Evolutionary conservation across 1,139 yeast species (phyloP).

Genomic region (Yamadazyma triangularis): DNA sequence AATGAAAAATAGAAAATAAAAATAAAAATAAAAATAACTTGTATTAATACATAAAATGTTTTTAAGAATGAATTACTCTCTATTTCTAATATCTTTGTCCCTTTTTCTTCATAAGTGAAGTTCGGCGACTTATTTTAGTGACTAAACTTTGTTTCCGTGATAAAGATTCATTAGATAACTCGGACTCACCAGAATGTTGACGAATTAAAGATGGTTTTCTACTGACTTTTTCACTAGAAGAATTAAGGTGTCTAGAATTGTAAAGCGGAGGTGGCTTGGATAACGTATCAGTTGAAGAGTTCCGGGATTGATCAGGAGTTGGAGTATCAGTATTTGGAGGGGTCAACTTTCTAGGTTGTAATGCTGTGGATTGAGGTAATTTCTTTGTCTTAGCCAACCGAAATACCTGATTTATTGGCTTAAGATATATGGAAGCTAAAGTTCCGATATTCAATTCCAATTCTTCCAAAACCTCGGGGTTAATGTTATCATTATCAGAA

Average conservation of each 20-base stretch:
- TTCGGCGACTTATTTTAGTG: constrained; percentile 26
- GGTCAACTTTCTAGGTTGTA: constrained; percentile 33
- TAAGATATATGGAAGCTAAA: constrained; percentile 76
- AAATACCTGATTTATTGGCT: constrained; percentile 79
- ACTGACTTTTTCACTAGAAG: constrained; percentile 9
- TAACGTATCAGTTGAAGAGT: constrained; percentile 8
- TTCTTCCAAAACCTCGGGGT: constrained; percentile 70
- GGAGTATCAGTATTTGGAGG: constrained; percentile 4
- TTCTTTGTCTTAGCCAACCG: constrained; percentile 54
- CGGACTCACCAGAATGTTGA: constrained; percentile 14
- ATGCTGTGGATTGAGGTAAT: constrained; percentile 61
- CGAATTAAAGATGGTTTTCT: constrained; percentile 12
- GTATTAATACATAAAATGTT: too few relatives aligned
- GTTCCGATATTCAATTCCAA: constrained; percentile 79
- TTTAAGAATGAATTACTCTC: too few relatives aligned
- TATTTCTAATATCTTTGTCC: constrained; percentile 6
- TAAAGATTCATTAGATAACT: constrained; percentile 10
- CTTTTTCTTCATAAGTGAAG: constrained; percentile 25
- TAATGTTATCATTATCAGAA: constrained; percentile 66
- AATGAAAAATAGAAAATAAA: too few relatives aligned
- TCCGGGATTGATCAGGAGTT: constrained; percentile 6
- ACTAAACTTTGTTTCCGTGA: constrained; percentile 19
- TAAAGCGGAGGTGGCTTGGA: constrained; percentile 6
- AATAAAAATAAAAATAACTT: too few relatives aligned
- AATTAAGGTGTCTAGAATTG: constrained; percentile 6